A percentile compares a stretch with the other conserved stretches of the same genome.
phyloP scores from a whole-genome alignment of 208 protist species.

The Acanthamoeba comandoni region DNA sequence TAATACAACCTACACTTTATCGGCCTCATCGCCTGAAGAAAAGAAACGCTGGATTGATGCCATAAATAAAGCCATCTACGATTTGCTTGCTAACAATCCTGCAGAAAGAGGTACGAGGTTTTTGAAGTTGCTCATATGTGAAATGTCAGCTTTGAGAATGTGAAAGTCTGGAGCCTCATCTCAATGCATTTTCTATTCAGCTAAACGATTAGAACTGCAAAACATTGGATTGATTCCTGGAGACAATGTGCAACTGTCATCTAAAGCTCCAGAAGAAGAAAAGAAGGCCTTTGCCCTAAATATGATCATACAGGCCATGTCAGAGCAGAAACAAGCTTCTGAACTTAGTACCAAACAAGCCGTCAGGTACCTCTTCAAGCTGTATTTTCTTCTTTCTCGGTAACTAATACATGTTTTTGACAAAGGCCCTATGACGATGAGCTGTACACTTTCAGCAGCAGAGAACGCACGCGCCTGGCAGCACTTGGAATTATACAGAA shows the following conservation, averaged over 20 bases:
- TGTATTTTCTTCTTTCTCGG: neutral
- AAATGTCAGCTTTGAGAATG: too few relatives aligned
- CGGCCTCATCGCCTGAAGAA: constrained; percentile 29
- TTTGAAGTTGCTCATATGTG: too few relatives aligned
- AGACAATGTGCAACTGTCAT: neutral
- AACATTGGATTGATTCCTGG: constrained; percentile 42
- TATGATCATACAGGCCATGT: constrained; percentile 71
- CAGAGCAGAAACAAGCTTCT: constrained; percentile 25
- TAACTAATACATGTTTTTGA: neutral
- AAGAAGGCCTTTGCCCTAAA: constrained; percentile 57
- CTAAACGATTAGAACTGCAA: constrained; percentile 54
- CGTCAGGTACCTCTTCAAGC: neutral
- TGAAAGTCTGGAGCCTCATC: too few relatives aligned
- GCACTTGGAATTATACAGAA: constrained; percentile 49
- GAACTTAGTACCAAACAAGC: constrained; percentile 13
- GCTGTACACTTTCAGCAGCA: constrained; percentile 29
- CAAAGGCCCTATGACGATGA: constrained; percentile 5
- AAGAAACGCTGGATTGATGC: constrained; percentile 59
- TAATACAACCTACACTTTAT: constrained; percentile 48
- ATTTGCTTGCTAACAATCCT: constrained; percentile 45
- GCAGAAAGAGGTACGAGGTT: constrained; percentile 35
- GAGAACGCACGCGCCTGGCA: neutral
- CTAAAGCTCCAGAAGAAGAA: constrained; percentile 44
- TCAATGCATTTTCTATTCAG: too few relatives aligned
- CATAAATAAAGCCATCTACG: constrained; percentile 44